Base-by-base conservation (phyloP, 1,284 basidiomycete genomes). In the Wallemia mellicola region DNA sequence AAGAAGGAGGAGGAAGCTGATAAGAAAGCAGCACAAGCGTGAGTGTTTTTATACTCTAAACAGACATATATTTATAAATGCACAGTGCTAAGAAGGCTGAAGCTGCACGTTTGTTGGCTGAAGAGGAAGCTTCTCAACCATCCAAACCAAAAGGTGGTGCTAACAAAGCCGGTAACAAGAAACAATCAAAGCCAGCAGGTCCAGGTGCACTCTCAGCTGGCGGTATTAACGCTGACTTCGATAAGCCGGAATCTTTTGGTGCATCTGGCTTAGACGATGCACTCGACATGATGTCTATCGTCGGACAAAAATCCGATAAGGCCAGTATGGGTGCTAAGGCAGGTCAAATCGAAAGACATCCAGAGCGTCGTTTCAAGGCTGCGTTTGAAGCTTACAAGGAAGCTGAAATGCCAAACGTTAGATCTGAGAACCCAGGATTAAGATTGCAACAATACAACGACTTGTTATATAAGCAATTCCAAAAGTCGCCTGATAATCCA, bases 301-400 rank as follows among this genome's bases (percentile, higher is more conserved):
- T 92, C 14, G 92, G 79, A 59, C 84, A 86, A 7, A 88, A 85
- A 74, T 82, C 80, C 74, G 89, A 95, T 70, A 94, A 91, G 71
- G 86, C 86, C 0, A 83, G 83, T 62, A 72, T 91, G 57, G 86
- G 86, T 9, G 75, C 76, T 61, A 78, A 83, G 69, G 91, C 89
- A 2, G 86, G 83, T 32, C 76, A 78, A 54, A 78, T 95, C 60
- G 91, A 98, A 73, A 77, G 77, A 59, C 91, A 98, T 75, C 91
- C 91, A 58, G 91, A 98, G 81, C 76, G 86, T 67, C 79, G 86
- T 62, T 88, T 83, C 76, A 91, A 91, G 79, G 87, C 81, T 38
- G 85, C 88, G 3, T 89, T 85, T 64, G 87, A 91, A 67, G 87
- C 86, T 2, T 96, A 91, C 71, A 79, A 85, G 67, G 89, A 95